Evolutionary conservation across 352 stramenopile genomes (phyloP), one percentile per base, ranked within the genome.

Genomic region (Blastocystis sp.): DNA sequence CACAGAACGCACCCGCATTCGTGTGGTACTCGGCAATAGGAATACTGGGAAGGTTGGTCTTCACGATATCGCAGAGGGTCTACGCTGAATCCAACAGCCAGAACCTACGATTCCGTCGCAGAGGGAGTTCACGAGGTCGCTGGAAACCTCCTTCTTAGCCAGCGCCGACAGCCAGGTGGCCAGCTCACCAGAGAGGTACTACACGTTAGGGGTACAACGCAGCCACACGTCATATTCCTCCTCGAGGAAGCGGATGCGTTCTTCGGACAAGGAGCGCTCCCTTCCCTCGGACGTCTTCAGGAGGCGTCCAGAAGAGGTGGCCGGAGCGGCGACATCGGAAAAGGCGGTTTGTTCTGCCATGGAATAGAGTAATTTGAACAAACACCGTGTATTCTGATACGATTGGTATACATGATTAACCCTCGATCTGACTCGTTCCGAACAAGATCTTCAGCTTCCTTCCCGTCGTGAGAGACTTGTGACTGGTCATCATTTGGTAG

Each of bases 371-470:
- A 56, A 34, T 34, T 56, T 7, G 14, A 56, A 56, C 48, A 56
- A 56, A 56, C 48, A 14, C 48, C 48, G 5, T 14, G 48, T 34
- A 34, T 34, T 34, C 28, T 34, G 28, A 34, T 34, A 56, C 48
- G 5, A 56, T 14, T 7, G 48, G 5, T 56, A 56, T 56, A 56
- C 48, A 64, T 14, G 21, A 7, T 41, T 66, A 81, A 28, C 21
- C 71, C 34, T 84, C 74, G 19, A 84, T 84, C 60, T 84, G 74
- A 69, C 74, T 84, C 14, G 74, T 70, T 67, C 74, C 74, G 66
- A 84, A 84, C 56, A 84, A 28, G 21, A 84, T 40, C 28, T 84
- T 84, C 9, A 84, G 28, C 28, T 69, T 66, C 14, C 66, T 52
- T 59, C 74, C 74, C 4, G 52, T 38, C 34, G 74, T 74, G 34